A percentile compares a stretch with the other conserved stretches of the same genome.
These are phyloP conservation scores for Lipomyces spencermartinsiae DNA, from an alignment of 805 yeast species.

Conservation along the genomic window DNA sequence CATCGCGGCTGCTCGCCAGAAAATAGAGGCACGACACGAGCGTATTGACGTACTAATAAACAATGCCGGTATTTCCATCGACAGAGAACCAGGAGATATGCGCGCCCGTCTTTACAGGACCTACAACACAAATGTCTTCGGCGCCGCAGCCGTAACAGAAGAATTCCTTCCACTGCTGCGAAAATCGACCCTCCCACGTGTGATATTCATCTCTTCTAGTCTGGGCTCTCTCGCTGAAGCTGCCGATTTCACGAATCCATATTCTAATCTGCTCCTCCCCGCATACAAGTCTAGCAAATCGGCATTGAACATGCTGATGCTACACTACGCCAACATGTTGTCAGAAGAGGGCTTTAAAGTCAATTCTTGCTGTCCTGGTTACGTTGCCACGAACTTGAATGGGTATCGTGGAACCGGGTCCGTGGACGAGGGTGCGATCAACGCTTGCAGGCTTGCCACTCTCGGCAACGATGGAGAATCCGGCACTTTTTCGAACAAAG, in stretches of 20 bases:
- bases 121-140: background rate
- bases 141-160: constrained; percentile 2
- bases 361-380: background rate
- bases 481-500: background rate
- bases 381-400: background rate
- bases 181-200: background rate
- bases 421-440: background rate
- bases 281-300: background rate
- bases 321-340: background rate
- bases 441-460: background rate
- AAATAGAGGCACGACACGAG: background rate
- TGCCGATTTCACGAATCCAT: background rate
- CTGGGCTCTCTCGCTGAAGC: background rate
- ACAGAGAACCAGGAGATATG: background rate
- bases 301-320: constrained; percentile 8
- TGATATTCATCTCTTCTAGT: background rate
- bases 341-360: background rate
- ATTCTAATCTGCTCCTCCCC: background rate
- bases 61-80: background rate
- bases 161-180: background rate
- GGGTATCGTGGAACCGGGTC: background rate
- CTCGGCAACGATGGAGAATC: background rate
- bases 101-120: background rate
- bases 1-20: background rate
- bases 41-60: background rate